Evolutionary conservation across 441 rosid species (phyloP), one percentile per base, ranked within the genome.

Genomic region (Croton laevigatus): DNA sequence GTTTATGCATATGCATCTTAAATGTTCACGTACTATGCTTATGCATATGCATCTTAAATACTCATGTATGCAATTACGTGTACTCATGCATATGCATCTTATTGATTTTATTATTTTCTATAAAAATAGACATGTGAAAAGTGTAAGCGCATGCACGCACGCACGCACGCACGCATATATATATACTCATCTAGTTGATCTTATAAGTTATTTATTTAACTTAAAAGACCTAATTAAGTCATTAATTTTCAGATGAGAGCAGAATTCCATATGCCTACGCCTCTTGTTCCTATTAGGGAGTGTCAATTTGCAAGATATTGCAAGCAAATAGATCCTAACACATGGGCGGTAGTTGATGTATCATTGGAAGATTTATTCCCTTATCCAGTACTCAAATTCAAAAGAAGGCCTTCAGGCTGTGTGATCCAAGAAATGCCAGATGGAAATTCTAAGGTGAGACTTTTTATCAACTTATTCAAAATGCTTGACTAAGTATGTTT

Each of bases 321-420:
- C 57, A 85, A 70, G 27, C 74, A 72, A 48, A 8, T 84, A n/a
- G 65, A 51, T 4, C 8, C 34, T 8, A 70, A 63, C 58, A 71
- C 79, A 23, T 89, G 91, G 88, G 89, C 74, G 53, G 85, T 89
- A 1, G 91, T 85, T 10, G 94, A 89, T 76, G 78, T 82, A 6
- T 84, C 88, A 42, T 73, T 89, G 71, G 94, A 89, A 52, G 71
- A 48, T 54, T 3, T 87, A 51, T 83, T 87, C 55, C 85, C 81
- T 34, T 65, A 48, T 53, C 78, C 81, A 2, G 6, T 45, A 1
- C 22, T 67, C 5, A 74, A 7, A 16, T 82, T 76, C 36, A 76
- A 78, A 66, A 80, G 85, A 69, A 82, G 84, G 63, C 88, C 87
- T 48, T 89, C 89, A 0, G 90, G 88, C 1, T 89, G 91, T 65